Base-by-base conservation (phyloP, 2,329 filamentous ascomycete species). In the Thielaviopsis musarum region DNA sequence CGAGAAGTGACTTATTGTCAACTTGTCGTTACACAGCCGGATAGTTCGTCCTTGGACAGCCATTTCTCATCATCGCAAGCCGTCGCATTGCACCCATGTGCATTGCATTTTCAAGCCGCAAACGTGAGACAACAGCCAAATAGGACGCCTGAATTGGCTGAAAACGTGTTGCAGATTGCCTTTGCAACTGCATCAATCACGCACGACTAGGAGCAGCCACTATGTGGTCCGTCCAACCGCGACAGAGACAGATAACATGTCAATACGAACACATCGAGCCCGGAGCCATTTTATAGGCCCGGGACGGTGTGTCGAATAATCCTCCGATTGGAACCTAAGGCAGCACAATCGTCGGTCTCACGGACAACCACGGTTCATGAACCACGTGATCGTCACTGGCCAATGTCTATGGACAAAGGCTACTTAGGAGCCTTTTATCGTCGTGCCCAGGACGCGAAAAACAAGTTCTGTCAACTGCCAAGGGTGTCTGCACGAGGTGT, bases 391-490 rank as follows among this genome's bases (percentile, higher is more conserved):
- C 45, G 41, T 13, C 19, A 26, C 41, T 30, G 19, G 12, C 28
- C 21, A 28, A 15, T 54, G 30, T 21, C 52, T 54, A 34, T 49
- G 49, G 28, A 38, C 22, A 45, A 12, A 24, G 28, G 52, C 55
- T 61, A 12, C n/a, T n/a, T 2, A 13, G 45, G 58, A 66, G 69
- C 67, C 66, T 68, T 71, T 70, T 69, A 64, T 62, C 56, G 67
- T 71, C 70, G 38, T 70, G 65, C 69, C 66, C 63, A 69, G 68
- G 69, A 70, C 68, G 61, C 65, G 26, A 45, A 41, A 45, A 21
- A n/a, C 13, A 34, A 17, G 49, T 17, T 22, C 2, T n/a, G 41
- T 54, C 22, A 34, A 34, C 17, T 51, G 15, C 26, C 17, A 24
- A 28, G 21, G 30, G 21, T 17, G 19, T 34, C 12, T 53, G 57